Percentiles rank a stretch among this genome's conserved stretches.
Evolutionary conservation across 805 yeast species (phyloP).

Genomic region (Danielozyma ontarioensis): DNA sequence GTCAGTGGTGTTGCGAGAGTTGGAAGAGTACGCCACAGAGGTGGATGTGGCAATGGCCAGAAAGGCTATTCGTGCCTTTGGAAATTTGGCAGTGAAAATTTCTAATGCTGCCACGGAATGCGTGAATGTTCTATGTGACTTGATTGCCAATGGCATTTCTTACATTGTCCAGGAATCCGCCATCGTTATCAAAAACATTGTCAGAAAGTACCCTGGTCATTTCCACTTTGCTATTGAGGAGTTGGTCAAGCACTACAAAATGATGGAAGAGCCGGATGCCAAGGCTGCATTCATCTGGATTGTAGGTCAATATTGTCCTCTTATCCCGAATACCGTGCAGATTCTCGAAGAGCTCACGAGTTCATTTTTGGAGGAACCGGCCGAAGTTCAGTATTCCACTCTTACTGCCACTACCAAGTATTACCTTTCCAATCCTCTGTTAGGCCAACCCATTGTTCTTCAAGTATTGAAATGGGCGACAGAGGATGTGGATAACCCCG

Average conservation of each 20-base stretch:
- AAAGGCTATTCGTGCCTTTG: slow-evolving; percentile 84
- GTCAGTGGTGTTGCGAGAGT: slow-evolving; percentile 59
- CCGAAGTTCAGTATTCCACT: slow-evolving; percentile 68
- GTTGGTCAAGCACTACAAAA: slow-evolving; percentile 28
- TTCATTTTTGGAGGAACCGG: slow-evolving; percentile 55
- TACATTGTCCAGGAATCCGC: slow-evolving; percentile 78
- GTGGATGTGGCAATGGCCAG: slow-evolving; percentile 82
- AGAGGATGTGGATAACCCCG: slow-evolving; percentile 76
- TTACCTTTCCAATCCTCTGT: slow-evolving; percentile 51
- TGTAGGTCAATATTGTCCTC: slow-evolving; percentile 61
- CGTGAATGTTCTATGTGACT: slow-evolving; percentile 53
- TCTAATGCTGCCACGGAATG: slow-evolving; percentile 58
- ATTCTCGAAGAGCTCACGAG: slow-evolving; percentile 39
- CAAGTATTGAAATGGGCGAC: slow-evolving; percentile 62
- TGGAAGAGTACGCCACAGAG: slow-evolving; percentile 83
- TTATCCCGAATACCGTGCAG: slow-evolving; percentile 38
- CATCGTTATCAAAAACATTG: slow-evolving; percentile 68
- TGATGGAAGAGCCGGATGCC: slow-evolving; percentile 71
- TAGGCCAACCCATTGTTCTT: slow-evolving; percentile 54
- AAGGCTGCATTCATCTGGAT: slow-evolving; percentile 80
- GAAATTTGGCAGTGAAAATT: slow-evolving; percentile 78
- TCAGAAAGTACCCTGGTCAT: slow-evolving; percentile 66
- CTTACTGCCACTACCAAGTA: slow-evolving; percentile 72
- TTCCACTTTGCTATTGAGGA: slow-evolving; percentile 34
- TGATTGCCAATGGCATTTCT: slow-evolving; percentile 60